A percentile compares a stretch with the other conserved stretches of the same genome.
Evolutionary conservation across 352 stramenopile genomes (phyloP).

Genomic region (Phytophthora podocarpi): DNA sequence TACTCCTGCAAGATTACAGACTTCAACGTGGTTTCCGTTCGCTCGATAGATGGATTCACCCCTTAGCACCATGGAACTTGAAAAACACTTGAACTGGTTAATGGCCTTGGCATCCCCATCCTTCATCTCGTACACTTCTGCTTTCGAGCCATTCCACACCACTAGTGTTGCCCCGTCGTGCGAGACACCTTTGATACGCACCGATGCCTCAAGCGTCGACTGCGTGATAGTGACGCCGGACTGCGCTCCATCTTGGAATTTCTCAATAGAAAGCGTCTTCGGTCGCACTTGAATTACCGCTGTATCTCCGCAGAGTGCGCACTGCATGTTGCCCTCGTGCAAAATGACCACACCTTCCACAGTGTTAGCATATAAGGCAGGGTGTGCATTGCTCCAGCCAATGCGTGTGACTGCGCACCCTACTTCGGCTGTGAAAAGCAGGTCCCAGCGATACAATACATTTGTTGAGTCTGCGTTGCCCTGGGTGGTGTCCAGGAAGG

Average conservation of each 20-base stretch:
- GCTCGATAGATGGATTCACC: constrained; percentile 90
- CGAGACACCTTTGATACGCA: constrained; percentile 88
- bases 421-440: constrained; percentile 69
- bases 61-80: constrained; percentile 71
- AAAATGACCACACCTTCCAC: constrained; percentile 78
- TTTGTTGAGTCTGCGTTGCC: constrained; percentile 7
- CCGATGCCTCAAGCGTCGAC: constrained; percentile 56
- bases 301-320: constrained; percentile 76
- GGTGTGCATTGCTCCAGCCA: constrained; percentile 70
- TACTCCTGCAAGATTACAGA: constrained; percentile 88
- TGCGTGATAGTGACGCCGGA: constrained; percentile 60
- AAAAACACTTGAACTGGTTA: constrained; percentile 79
- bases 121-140: constrained; percentile 89
- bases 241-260: constrained; percentile 63
- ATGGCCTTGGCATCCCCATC: constrained; percentile 61
- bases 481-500: constrained; percentile 32
- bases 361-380: constrained; percentile 74
- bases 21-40: constrained; percentile 85
- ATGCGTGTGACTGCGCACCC: constrained; percentile 52
- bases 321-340: constrained; percentile 89
- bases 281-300: constrained; percentile 84
- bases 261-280: constrained; percentile 75
- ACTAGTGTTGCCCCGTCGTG: constrained; percentile 80
- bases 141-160: constrained; percentile 86
- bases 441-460: constrained; percentile 68